Conservation (phyloP, 331 rosid species). For the Phaseolus coccineus region DNA sequence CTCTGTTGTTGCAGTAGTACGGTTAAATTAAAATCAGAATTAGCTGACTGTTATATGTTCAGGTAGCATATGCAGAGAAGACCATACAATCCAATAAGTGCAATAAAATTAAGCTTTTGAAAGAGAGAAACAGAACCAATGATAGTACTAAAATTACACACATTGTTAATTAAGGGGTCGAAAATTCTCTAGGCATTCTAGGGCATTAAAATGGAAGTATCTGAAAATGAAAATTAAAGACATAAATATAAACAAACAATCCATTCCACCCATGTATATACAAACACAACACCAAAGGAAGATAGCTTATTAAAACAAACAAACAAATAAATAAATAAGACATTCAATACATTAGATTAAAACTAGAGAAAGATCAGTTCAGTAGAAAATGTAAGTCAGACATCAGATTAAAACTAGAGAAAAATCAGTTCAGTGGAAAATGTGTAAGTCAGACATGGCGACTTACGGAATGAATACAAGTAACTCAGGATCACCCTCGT, state of each 20-base stretch:
- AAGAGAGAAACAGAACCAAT: background rate
- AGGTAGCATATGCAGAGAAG: background rate
- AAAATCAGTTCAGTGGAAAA: background rate
- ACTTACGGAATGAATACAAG: conserved; percentile 93
- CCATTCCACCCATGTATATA: background rate
- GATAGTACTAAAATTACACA: background rate
- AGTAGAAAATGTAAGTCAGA: too few species aligned
- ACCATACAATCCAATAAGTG: conserved; percentile 3
- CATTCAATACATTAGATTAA: background rate
- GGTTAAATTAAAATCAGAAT: conserved; percentile 12
- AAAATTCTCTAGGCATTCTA: background rate
- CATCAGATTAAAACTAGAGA: background rate
- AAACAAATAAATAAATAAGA: background rate
- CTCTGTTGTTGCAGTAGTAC: background rate
- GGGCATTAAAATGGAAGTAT: background rate
- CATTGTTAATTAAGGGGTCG: background rate
- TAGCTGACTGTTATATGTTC: background rate
- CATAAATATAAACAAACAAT: background rate
- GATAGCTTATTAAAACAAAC: background rate
- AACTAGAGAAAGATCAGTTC: background rate
- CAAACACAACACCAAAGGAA: background rate
- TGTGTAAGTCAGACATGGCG: background rate
- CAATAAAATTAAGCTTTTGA: background rate
- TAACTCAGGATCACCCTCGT: conserved; percentile 96
- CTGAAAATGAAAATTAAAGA: background rate